Percentiles rank a stretch among this genome's conserved stretches.
Conservation (phyloP, 129 eudicot species). For the Flaveria ramosissima region DNA sequence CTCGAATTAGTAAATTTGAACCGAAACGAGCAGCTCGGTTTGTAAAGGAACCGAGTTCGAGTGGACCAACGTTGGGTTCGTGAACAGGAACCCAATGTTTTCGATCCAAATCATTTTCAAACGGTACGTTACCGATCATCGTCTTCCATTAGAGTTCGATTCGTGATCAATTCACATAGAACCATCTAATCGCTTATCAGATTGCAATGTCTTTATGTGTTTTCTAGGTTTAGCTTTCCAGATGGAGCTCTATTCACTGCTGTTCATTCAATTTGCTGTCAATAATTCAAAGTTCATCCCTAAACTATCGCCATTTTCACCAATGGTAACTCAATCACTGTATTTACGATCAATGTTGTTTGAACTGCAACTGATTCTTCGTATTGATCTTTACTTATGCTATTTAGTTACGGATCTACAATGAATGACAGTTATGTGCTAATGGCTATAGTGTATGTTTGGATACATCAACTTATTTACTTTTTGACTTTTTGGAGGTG, state of each 20-base stretch:
- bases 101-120: too few species aligned
- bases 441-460: too few species aligned
- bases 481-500: too few species aligned
- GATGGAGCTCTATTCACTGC: neutral
- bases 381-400: neutral
- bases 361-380: neutral
- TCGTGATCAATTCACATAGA: neutral
- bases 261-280: neutral
- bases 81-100: too few species aligned
- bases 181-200: neutral
- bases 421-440: neutral
- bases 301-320: neutral
- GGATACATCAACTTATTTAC: too few species aligned
- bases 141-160: neutral
- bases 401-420: neutral
- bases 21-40: too few species aligned
- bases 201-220: neutral
- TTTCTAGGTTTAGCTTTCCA: neutral
- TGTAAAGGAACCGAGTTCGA: too few species aligned
- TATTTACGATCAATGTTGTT: too few species aligned
- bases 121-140: too few species aligned
- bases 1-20: too few species aligned
- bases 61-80: too few species aligned
- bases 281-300: neutral
- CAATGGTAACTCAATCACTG: neutral